phyloP scores from a whole-genome alignment of 2,329 filamentous ascomycete species.

The Aspergillus aculeatinus region DNA sequence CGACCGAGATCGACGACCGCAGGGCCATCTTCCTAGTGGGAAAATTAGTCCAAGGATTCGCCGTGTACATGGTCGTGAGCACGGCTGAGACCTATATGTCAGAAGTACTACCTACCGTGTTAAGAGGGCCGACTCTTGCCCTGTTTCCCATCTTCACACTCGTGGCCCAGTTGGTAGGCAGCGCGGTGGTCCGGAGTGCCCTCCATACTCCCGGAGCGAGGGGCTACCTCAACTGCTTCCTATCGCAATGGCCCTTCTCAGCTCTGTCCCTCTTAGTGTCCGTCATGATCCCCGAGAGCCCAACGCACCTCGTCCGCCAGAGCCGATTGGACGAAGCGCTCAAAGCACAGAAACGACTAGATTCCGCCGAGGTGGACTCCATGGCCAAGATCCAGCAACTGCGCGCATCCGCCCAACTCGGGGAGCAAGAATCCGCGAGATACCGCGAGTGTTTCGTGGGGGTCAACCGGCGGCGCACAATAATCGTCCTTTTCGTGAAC shows the following conservation, averaged over 20 bases:
- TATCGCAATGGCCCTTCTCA: constrained; percentile 31
- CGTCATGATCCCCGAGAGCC: constrained; percentile 52
- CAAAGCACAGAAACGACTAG: constrained; percentile 51
- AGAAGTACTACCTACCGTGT: constrained; percentile 48
- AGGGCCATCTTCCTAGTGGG: constrained; percentile 46
- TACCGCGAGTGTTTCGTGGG: constrained; percentile 30
- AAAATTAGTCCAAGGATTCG: constrained; percentile 48
- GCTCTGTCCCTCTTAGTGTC: constrained; percentile 45
- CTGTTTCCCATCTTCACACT: constrained; percentile 53
- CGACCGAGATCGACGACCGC: constrained; percentile 27
- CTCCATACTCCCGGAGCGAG: constrained; percentile 21
- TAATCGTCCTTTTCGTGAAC: constrained; percentile 41
- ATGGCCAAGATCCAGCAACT: constrained; percentile 31
- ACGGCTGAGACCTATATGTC: constrained; percentile 52
- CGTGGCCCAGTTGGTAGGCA: constrained; percentile 50
- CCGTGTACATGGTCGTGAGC: constrained; percentile 48
- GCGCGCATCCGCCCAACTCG: constrained; percentile 48
- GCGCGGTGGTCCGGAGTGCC: constrained; percentile 43
- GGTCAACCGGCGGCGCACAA: constrained; percentile 28
- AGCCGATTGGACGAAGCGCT: constrained; percentile 39
- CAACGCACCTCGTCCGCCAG: constrained; percentile 50
- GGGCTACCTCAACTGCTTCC: constrained; percentile 33
- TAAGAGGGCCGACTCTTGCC: constrained; percentile 51
- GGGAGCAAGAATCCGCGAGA: constrained; percentile 45
- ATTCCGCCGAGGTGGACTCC: constrained; percentile 42